These are phyloP conservation scores for Pulveroboletus sp. DNA, from an alignment of 768 basidiomycete species.

Conservation along the genomic window DNA sequence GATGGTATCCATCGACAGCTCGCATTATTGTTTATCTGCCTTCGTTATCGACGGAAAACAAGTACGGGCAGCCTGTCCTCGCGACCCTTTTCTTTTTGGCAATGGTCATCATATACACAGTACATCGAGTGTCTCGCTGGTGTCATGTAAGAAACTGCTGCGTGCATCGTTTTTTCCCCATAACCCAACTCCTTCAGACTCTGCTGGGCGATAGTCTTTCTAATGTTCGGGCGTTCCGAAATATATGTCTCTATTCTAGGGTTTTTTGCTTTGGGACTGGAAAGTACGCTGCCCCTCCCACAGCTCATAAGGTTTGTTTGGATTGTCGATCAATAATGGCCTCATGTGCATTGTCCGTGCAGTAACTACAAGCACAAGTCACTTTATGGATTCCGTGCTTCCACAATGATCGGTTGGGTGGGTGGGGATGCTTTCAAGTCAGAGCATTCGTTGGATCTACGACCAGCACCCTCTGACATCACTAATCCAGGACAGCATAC, in stretches of 20 bases:
- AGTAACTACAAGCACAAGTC: conserved; percentile 80
- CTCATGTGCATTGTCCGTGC: conserved; percentile 18
- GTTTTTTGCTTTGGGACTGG: conserved; percentile 74
- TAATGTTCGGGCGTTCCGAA: conserved; percentile 64
- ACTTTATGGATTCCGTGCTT: conserved; percentile 78
- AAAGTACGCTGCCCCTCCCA: conserved; percentile 83
- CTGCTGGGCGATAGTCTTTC: conserved; percentile 65
- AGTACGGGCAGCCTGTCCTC: conserved; percentile 58
- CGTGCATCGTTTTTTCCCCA: neutral
- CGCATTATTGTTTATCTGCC: conserved; percentile 77
- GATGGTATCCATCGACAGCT: conserved; percentile 42
- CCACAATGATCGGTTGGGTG: conserved; percentile 78
- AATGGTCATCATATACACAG: conserved; percentile 73
- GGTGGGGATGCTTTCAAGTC: conserved; percentile 87
- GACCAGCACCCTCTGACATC: conserved; percentile 14
- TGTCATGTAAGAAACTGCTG: conserved; percentile 50
- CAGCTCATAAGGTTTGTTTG: conserved; percentile 66
- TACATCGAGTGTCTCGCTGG: conserved; percentile 81
- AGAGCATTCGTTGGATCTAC: conserved; percentile 17
- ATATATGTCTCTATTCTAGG: conserved; percentile 62
- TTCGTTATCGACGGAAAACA: conserved; percentile 57
- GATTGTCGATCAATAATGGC: conserved; percentile 3
- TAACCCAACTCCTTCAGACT: conserved; percentile 35
- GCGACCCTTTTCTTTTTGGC: conserved; percentile 78
- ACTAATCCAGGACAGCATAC: conserved; percentile 56